Percentiles rank a stretch among this genome's conserved stretches.
Conservation (phyloP, 805 yeast genomes). For the Barnettozyma siamensis region DNA sequence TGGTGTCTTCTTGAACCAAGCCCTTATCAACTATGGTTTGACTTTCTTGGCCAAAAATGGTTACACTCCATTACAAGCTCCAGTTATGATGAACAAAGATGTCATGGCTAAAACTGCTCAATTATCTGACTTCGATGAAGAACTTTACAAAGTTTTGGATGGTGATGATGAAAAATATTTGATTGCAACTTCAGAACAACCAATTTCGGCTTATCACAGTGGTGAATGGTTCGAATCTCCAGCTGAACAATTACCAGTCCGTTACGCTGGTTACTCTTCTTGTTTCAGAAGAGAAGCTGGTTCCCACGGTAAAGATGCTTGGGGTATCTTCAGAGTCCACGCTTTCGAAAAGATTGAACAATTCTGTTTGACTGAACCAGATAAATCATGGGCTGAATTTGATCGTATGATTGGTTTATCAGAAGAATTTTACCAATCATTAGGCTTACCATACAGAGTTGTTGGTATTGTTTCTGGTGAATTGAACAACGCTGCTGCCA, state of each 20-base stretch:
- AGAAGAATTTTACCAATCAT: constrained; percentile 88
- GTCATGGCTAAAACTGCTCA: constrained; percentile 99
- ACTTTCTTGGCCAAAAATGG: constrained; percentile 71
- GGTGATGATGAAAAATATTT: constrained; percentile 97
- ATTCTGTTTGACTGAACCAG: constrained; percentile 93
- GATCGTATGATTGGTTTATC: constrained; percentile 89
- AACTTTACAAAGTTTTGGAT: constrained; percentile 91
- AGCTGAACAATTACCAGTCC: constrained; percentile 89
- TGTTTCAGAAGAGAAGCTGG: constrained; percentile 99
- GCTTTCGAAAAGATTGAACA: constrained; percentile 98
- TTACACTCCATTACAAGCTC: constrained; percentile 92
- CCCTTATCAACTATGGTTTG: constrained; percentile 93
- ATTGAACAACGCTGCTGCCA: constrained; percentile 98
- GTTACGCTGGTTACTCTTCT: constrained; percentile 96
- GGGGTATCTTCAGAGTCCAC: constrained; percentile 99
- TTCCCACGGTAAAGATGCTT: constrained; percentile 97
- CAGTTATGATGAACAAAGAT: constrained; percentile 99
- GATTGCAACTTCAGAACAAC: constrained; percentile 98
- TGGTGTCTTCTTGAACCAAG: constrained; percentile 98
- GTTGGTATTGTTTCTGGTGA: constrained; percentile 98
- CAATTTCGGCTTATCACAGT: constrained; percentile 95
- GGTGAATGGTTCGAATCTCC: constrained; percentile 99
- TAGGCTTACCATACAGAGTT: constrained; percentile 92
- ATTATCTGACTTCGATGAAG: constrained; percentile 96
- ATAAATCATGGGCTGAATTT: constrained; percentile 95